Evolutionary conservation across 495 filamentous ascomycete genomes (phyloP), one percentile per base, ranked within the genome.

Genomic region (Lasiosphaeria miniovina): DNA sequence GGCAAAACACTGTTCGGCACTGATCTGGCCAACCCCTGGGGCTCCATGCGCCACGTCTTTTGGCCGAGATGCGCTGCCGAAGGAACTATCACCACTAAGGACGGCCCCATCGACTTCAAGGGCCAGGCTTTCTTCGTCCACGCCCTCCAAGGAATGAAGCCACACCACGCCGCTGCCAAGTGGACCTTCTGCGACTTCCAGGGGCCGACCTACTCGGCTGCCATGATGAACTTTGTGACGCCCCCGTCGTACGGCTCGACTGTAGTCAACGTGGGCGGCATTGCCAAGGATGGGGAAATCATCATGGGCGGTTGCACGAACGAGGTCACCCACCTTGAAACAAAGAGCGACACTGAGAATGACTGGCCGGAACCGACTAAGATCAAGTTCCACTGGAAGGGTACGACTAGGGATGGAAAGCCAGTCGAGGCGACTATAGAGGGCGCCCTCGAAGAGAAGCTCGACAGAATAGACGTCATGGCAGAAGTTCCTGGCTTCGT

Each of bases 111-210:
- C 41, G 86, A 97, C 68, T 85, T 95, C 71, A 87, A 83, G 56
- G 94, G 94, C 46, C 83, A 77, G 60, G 91, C 84, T 32, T 74
- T 95, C 61, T 90, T 91, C 72, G 78, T 85, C 63, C 86, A 91
- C 71, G 91, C 90, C 36, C 78, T 98, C 43, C 94, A 98, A 72
- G 94, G 91, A 63, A 98, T 98, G 95, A 98, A 98, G 80, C 94
- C 94, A 12, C 94, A 98, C 71, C 95, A 98, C 75, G 91, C 91
- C 45, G 94, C 93, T 58, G 87, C 92, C 15, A 87, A 84, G 61
- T 98, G 94, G 94, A 96, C 93, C 71, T 98, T 97, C 72, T 75
- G 84, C 71, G 86, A 92, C 74, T 98, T 96, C 79, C 91, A 97
- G 70, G 87, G 88, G 4, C 90, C 90, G 8, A 90, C 79, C 6